Evolutionary conservation across 1,284 basidiomycete genomes (phyloP).

Genomic region (Ustilago hordei): DNA sequence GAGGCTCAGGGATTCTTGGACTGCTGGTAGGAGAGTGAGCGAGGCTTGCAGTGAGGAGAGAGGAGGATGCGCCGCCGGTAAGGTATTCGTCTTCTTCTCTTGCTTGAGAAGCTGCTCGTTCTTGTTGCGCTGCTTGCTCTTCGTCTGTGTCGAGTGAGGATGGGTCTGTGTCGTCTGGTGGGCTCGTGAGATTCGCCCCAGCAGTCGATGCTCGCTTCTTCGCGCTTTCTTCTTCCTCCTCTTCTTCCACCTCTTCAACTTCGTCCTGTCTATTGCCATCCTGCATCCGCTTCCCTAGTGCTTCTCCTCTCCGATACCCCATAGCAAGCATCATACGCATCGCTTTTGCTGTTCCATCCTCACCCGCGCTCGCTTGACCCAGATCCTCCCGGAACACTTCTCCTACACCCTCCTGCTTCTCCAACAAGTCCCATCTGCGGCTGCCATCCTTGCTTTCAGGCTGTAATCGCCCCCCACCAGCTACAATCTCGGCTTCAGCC

Average conservation of each 20-base stretch:
- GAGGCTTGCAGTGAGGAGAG: background rate
- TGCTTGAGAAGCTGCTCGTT: slow-evolving; percentile 10
- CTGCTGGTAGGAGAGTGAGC: background rate
- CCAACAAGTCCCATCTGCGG: slow-evolving; percentile 31
- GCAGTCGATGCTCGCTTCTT: background rate
- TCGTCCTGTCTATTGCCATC: background rate
- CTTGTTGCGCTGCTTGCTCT: slow-evolving; percentile 6
- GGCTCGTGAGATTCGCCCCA: background rate
- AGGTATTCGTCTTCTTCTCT: slow-evolving; percentile 42
- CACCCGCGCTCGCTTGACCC: background rate
- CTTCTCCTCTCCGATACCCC: slow-evolving; percentile 48
- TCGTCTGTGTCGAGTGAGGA: slow-evolving; percentile 28
- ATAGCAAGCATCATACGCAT: slow-evolving; percentile 61
- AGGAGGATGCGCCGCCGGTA: slow-evolving; percentile 15
- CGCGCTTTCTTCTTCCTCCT: slow-evolving; percentile 13
- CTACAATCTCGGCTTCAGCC: slow-evolving; percentile 50
- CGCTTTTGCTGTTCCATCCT: slow-evolving; percentile 43
- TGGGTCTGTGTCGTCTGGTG: slow-evolving; percentile 12
- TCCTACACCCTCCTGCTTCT: background rate
- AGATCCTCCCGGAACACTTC: background rate
- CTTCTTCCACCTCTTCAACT: slow-evolving; percentile 21
- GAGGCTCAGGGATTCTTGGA: slow-evolving; percentile 18
- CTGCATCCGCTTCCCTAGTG: slow-evolving; percentile 35
- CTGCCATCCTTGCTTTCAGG: slow-evolving; percentile 18
- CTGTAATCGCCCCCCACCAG: slow-evolving; percentile 41